phyloP scores from a whole-genome alignment of 1,284 basidiomycete genomes.

The Papiliotrema laurentii region DNA sequence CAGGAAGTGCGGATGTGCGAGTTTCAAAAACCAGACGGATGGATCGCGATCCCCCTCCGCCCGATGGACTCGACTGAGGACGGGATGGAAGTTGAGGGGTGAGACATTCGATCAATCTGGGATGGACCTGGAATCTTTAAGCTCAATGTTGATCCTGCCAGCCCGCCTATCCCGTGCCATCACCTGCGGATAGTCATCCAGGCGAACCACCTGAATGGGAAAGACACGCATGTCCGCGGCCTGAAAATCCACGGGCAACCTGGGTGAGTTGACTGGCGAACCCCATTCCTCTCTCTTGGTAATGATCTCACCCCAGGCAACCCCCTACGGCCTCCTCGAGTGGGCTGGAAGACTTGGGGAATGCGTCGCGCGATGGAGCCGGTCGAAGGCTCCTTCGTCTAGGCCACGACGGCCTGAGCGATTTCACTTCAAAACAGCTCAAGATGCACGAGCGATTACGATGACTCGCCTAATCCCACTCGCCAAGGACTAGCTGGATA shows the following conservation, averaged over 20 bases:
- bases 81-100: conserved; percentile 53
- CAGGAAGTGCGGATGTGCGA: conserved; percentile 72
- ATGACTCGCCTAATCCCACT: conserved; percentile 34
- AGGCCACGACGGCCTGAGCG: conserved; percentile 42
- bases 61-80: conserved; percentile 70
- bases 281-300: not conserved
- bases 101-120: no score
- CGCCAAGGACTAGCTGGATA: not conserved
- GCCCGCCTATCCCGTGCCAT: conserved; percentile 81
- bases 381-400: conserved; percentile 33
- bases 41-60: conserved; percentile 86
- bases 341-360: no score
- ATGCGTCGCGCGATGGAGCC: conserved; percentile 7
- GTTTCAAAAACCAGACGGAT: conserved; percentile 86
- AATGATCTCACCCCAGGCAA: not conserved
- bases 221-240: conserved; percentile 95
- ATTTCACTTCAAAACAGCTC: conserved; percentile 60
- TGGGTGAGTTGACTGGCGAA: conserved; percentile 56
- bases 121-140: conserved; percentile 47
- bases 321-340: no score
- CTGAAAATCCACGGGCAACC: conserved; percentile 77
- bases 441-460: conserved; percentile 74
- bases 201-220: conserved; percentile 95
- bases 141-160: conserved; percentile 36
- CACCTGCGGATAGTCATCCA: conserved; percentile 85